Evolutionary conservation across 2,329 filamentous ascomycete species (phyloP).

Genomic region (Colletotrichum truncatum): DNA sequence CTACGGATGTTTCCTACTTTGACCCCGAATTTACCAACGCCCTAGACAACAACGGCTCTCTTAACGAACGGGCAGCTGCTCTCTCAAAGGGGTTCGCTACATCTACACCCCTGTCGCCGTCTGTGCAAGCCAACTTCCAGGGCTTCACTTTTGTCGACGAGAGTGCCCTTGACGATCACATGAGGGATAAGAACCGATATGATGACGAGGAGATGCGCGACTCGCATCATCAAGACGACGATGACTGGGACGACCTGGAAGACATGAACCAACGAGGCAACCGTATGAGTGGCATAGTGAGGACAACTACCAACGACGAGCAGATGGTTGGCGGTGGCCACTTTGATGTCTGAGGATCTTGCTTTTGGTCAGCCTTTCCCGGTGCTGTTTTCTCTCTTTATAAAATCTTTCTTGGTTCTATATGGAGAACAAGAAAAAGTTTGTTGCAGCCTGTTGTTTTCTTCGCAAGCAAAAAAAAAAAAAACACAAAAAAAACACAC

Average conservation of each 20-base stretch:
- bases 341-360: conserved; percentile 66
- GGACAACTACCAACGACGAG: conserved; percentile 66
- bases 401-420: conserved; percentile 11
- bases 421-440: conserved; percentile 23
- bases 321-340: conserved; percentile 70
- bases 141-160: conserved; percentile 99
- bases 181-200: conserved; percentile 60
- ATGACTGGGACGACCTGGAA: conserved; percentile 68
- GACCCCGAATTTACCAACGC: conserved; percentile 98
- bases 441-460: conserved; percentile 2
- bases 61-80: conserved; percentile 91
- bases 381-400: too few species aligned
- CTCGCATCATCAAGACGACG: conserved; percentile 51
- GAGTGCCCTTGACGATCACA: conserved; percentile 90
- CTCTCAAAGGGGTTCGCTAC: conserved; percentile 86
- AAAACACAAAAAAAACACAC: neutral
- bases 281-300: conserved; percentile 72
- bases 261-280: conserved; percentile 64
- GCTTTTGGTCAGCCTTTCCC: neutral
- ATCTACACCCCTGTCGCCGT: conserved; percentile 91
- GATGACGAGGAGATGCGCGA: conserved; percentile 71
- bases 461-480: conserved; percentile 20
- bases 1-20: conserved; percentile 97
- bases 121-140: conserved; percentile 97
- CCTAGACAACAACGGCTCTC: conserved; percentile 82